Evolutionary conservation across 306 rosid genomes (phyloP).

Genomic region (Hippophae rhamnoides): DNA sequence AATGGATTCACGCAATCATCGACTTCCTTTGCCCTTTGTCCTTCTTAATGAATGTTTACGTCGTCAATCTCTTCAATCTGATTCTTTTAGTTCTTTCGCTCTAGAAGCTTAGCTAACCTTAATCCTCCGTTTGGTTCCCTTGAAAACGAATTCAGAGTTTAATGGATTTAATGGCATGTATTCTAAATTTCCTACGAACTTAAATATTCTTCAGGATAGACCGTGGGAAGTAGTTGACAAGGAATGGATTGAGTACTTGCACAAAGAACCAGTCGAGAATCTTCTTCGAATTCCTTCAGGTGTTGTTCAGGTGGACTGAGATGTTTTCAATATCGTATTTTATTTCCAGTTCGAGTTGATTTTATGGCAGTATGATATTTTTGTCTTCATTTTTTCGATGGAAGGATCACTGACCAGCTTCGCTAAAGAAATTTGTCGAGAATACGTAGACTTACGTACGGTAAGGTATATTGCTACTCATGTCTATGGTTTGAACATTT

Average conservation of each 20-base stretch:
- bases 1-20: conserved; percentile 65
- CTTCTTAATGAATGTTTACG: conserved; percentile 47
- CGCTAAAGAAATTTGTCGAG: conserved; percentile 54
- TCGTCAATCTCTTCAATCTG: conserved; percentile 75
- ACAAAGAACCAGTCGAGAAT: conserved; percentile 46
- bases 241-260: conserved; percentile 77
- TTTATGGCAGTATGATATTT: neutral
- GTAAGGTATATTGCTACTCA: conserved; percentile 22
- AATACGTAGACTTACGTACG: conserved; percentile 47
- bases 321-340: neutral
- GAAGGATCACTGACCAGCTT: conserved; percentile 79
- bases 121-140: neutral
- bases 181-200: neutral
- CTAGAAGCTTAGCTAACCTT: neutral
- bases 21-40: conserved; percentile 47
- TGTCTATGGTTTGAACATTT: no score
- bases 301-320: conserved; percentile 37
- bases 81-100: neutral
- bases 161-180: neutral
- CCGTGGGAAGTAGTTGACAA: conserved; percentile 60
- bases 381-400: conserved; percentile 8
- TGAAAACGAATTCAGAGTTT: neutral
- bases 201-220: conserved; percentile 36
- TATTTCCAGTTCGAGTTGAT: neutral
- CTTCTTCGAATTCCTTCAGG: conserved; percentile 79